Conservation (phyloP, 2,329 filamentous ascomycete species). For the Botrytis tulipae region DNA sequence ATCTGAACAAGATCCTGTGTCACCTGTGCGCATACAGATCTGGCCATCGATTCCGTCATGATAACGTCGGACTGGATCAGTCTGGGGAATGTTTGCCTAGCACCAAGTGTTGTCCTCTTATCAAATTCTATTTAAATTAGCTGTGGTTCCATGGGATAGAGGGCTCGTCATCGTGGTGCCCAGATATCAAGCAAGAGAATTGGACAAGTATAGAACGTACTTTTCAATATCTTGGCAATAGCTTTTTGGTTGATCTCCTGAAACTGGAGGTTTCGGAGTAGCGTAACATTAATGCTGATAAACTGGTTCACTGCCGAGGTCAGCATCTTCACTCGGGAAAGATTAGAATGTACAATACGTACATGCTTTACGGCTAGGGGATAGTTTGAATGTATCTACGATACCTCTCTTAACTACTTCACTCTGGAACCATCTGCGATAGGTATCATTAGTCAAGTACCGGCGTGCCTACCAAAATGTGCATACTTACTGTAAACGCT, state of each 20-base stretch:
- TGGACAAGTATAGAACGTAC: slow-evolving; percentile 44
- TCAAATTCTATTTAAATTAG: slow-evolving; percentile 64
- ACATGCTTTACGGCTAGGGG: slow-evolving; percentile 58
- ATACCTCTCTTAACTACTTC: slow-evolving; percentile 61
- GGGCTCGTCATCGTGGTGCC: background rate
- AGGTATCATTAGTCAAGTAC: background rate
- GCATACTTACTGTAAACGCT: slow-evolving; percentile 49
- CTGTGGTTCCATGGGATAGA: no score
- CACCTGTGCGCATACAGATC: slow-evolving; percentile 72
- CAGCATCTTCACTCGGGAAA: slow-evolving; percentile 44
- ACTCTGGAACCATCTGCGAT: slow-evolving; percentile 59
- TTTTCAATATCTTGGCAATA: slow-evolving; percentile 82
- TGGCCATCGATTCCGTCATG: slow-evolving; percentile 66
- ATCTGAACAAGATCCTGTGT: slow-evolving; percentile 68
- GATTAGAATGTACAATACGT: slow-evolving; percentile 47
- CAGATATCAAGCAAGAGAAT: background rate
- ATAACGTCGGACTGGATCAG: slow-evolving; percentile 58
- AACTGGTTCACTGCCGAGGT: slow-evolving; percentile 50
- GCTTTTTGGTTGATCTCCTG: slow-evolving; percentile 80
- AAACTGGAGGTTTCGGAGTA: slow-evolving; percentile 80
- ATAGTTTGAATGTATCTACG: slow-evolving; percentile 61
- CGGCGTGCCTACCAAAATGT: background rate
- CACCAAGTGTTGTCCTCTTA: slow-evolving; percentile 74
- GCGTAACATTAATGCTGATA: slow-evolving; percentile 66
- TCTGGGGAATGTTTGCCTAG: slow-evolving; percentile 60